These are phyloP conservation scores for Phialemoniopsis sp. DNA, from an alignment of 2,329 filamentous ascomycete genomes.

Conservation along the genomic window DNA sequence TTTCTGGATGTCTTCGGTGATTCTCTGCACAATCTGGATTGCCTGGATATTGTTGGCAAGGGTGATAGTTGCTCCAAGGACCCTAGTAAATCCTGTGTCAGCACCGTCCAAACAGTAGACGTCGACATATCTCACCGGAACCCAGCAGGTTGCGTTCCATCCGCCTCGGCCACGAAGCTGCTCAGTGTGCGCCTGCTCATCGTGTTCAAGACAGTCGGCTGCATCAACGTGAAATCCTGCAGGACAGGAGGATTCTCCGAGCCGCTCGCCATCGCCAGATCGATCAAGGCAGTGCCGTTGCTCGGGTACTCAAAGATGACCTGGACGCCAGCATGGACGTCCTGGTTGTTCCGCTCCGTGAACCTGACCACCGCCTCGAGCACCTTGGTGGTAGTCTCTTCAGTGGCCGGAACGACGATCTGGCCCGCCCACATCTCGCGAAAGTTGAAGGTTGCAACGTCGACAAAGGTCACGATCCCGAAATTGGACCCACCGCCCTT, in stretches of 20 bases:
- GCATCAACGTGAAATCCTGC: not conserved
- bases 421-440: not conserved
- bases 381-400: not conserved
- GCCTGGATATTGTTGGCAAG: not conserved
- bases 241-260: not conserved
- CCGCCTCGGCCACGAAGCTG: not conserved
- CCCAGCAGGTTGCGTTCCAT: not conserved
- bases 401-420: not conserved
- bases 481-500: conserved; percentile 1
- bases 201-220: not conserved
- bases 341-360: not conserved
- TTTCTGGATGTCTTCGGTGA: not conserved
- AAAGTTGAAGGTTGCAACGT: not conserved
- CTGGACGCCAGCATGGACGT: not conserved
- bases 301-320: not conserved
- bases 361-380: not conserved
- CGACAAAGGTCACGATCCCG: not conserved
- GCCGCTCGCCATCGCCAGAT: not conserved
- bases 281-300: not conserved
- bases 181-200: not conserved
- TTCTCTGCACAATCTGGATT: not conserved
- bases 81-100: not conserved
- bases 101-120: not conserved
- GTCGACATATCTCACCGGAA: not conserved
- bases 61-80: not conserved